A percentile compares a stretch with the other conserved stretches of the same genome.
phyloP scores from a whole-genome alignment of 2,329 filamentous ascomycete genomes.

The Fusarium nurragi region DNA sequence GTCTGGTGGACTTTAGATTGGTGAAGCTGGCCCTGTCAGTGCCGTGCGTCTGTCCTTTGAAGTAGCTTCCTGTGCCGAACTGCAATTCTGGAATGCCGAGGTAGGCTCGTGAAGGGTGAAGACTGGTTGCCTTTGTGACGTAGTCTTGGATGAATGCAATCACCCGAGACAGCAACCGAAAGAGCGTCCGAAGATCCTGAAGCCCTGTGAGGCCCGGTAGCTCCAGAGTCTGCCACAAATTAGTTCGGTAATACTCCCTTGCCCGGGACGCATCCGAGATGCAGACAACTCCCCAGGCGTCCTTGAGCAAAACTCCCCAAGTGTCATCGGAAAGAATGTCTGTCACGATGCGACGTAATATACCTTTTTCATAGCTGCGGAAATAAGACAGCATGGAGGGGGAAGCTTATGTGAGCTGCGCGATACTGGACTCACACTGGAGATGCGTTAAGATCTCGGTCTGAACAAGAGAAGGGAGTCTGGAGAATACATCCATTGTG shows the following conservation, averaged over 20 bases:
- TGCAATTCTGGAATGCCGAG: not conserved
- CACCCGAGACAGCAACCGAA: not conserved
- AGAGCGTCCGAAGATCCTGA: not conserved
- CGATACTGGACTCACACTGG: not conserved
- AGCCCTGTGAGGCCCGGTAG: no score
- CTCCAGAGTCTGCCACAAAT: not conserved
- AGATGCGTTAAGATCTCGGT: not conserved
- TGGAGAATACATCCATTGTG: not conserved
- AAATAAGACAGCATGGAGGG: not conserved
- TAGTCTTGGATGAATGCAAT: not conserved
- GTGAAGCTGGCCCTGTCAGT: not conserved
- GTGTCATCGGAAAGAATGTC: not conserved
- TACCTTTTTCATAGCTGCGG: fast-evolving
- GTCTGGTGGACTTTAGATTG: not conserved
- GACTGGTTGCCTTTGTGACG: not conserved
- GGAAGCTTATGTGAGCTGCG: not conserved
- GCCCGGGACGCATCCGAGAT: not conserved
- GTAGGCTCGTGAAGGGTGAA: not conserved
- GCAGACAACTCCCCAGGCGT: not conserved
- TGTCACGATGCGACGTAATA: not conserved
- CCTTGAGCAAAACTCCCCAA: fast-evolving
- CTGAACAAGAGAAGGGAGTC: not conserved
- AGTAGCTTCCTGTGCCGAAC: not conserved
- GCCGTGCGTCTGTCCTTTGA: not conserved
- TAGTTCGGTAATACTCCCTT: fast-evolving